A percentile compares a stretch with the other conserved stretches of the same genome.
These are phyloP conservation scores for Trifolium dubium DNA, from an alignment of 306 rosid genomes.

Conservation along the genomic window DNA sequence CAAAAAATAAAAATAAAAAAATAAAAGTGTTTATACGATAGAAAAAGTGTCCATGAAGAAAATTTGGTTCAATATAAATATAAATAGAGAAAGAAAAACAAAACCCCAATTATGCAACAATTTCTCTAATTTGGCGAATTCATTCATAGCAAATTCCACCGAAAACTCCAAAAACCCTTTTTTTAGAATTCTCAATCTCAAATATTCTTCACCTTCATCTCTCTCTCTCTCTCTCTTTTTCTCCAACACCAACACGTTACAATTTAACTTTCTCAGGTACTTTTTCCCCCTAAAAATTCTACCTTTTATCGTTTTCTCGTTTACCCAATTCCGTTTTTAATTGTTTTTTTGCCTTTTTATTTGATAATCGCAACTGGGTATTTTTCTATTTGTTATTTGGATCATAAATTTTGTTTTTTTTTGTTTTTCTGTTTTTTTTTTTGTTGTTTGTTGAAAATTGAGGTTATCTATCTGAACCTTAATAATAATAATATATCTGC, in stretches of 20 bases:
- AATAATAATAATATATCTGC: conserved; percentile 12
- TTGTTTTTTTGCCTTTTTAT: conserved; percentile 35
- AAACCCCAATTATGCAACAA: background rate
- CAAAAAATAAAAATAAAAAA: too few species aligned
- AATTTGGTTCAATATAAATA: too few species aligned
- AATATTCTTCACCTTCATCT: conserved; percentile 20
- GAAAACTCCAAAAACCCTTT: conserved; percentile 35
- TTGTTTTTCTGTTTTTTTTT: conserved; percentile 27
- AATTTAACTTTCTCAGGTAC: conserved; percentile 50
- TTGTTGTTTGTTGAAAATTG: background rate
- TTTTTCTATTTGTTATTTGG: background rate
- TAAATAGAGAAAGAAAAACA: background rate
- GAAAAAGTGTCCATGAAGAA: too few species aligned
- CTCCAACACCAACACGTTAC: conserved; percentile 34
- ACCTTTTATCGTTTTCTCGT: conserved; percentile 23
- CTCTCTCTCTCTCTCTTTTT: background rate
- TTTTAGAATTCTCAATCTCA: conserved; percentile 28
- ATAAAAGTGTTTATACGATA: too few species aligned
- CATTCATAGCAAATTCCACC: conserved; percentile 2
- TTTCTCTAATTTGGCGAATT: conserved; percentile 24
- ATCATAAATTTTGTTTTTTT: conserved; percentile 27
- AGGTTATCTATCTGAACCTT: background rate
- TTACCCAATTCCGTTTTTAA: conserved; percentile 36
- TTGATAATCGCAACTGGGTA: conserved; percentile 39
- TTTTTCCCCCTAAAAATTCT: background rate